Evolutionary conservation across 2,329 filamentous ascomycete species (phyloP).

Genomic region (Cladosporium velox): DNA sequence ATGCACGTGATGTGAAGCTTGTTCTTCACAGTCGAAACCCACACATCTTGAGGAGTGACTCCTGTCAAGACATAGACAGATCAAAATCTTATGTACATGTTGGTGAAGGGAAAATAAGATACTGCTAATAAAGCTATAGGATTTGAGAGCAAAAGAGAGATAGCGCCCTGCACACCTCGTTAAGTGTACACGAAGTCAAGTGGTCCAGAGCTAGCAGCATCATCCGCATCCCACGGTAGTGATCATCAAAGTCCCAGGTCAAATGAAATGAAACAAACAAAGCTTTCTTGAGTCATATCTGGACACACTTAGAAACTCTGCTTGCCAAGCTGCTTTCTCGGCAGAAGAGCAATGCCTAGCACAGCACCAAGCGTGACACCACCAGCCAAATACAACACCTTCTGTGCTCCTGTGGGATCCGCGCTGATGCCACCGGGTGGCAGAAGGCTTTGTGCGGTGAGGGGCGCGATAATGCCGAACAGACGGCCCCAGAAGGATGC

Average conservation of each 20-base stretch:
- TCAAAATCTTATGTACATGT: background rate
- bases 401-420: constrained; percentile 44
- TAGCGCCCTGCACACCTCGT: background rate
- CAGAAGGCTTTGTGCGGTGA: constrained; percentile 54
- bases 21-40: background rate
- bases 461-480: constrained; percentile 59
- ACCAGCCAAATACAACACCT: constrained; percentile 58
- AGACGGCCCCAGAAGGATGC: constrained; percentile 62
- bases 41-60: background rate
- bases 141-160: background rate
- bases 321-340: constrained; percentile 41
- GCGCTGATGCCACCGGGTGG: constrained; percentile 28
- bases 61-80: background rate
- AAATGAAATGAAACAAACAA: background rate
- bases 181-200: background rate
- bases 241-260: background rate
- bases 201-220: background rate
- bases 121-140: background rate
- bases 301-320: constrained; percentile 35
- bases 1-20: background rate
- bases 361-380: constrained; percentile 57
- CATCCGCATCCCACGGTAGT: background rate
- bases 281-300: background rate
- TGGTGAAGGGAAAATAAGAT: background rate
- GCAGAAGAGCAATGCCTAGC: constrained; percentile 53